A percentile compares a stretch with the other conserved stretches of the same genome.
phyloP scores from a whole-genome alignment of 129 eudicot species.

The Gnaphalium uliginosum region DNA sequence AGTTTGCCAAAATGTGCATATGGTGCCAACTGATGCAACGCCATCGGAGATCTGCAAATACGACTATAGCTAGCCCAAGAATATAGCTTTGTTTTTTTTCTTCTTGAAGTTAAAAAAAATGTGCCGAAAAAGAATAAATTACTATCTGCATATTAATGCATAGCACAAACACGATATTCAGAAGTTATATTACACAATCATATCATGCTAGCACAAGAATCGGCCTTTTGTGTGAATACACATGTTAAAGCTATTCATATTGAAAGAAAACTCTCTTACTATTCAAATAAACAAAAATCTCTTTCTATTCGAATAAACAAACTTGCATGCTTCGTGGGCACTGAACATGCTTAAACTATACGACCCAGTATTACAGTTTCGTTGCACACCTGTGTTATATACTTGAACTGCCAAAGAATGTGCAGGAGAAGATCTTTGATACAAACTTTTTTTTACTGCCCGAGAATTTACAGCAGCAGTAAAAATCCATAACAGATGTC shows the following conservation, averaged over 20 bases:
- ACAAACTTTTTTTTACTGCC: background rate
- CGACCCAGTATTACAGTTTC: conserved; percentile 19
- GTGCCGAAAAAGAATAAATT: background rate
- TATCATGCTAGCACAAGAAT: background rate
- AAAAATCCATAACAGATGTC: conserved; percentile 46
- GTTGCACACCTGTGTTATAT: conserved; percentile 27
- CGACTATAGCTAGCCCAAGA: background rate
- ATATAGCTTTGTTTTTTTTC: too few species aligned
- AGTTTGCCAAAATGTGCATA: background rate
- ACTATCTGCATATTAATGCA: background rate
- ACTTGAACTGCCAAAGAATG: conserved; percentile 31
- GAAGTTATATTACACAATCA: background rate
- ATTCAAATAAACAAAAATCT: background rate
- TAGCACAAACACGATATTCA: background rate
- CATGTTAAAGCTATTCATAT: too few species aligned
- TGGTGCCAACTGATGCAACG: background rate
- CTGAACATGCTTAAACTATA: conserved; percentile 19
- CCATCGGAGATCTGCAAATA: background rate
- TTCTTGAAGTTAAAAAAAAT: too few species aligned
- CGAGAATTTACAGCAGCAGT: background rate
- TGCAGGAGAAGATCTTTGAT: background rate
- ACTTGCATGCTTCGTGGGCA: conserved; percentile 12
- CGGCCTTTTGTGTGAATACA: background rate
- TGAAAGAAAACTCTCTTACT: too few species aligned
- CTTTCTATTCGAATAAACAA: conserved; percentile 3